Conservation (phyloP, 345 rosid species). For the Lepidium aucheri region DNA sequence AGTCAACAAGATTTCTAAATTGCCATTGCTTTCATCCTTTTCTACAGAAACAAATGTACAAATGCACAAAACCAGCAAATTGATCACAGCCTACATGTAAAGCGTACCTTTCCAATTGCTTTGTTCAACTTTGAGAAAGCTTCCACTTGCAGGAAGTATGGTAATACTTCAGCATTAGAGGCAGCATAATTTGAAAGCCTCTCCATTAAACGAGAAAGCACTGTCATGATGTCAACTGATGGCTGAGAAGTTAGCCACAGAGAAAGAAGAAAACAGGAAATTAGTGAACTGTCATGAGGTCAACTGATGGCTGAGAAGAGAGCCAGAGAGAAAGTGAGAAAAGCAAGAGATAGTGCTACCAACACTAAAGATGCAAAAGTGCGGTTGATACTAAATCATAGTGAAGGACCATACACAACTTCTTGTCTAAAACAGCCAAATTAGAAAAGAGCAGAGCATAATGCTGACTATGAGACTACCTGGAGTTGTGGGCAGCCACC, state of each 20-base stretch:
- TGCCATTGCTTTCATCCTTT: slow-evolving; percentile 11
- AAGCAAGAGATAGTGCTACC: neutral
- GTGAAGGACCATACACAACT: neutral
- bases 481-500: slow-evolving; percentile 97
- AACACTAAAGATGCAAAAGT: neutral
- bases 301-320: slow-evolving; percentile 72
- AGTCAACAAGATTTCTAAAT: neutral
- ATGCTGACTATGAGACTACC: slow-evolving; percentile 35
- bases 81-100: neutral
- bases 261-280: slow-evolving; percentile 4
- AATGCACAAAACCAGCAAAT: neutral
- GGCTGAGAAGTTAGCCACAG: slow-evolving; percentile 41
- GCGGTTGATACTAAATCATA: neutral
- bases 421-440: slow-evolving; percentile 2
- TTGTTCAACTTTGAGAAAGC: slow-evolving; percentile 94
- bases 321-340: slow-evolving; percentile 8
- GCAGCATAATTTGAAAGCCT: slow-evolving; percentile 96
- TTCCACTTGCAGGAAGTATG: slow-evolving; percentile 97
- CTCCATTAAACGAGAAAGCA: slow-evolving; percentile 95
- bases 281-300: slow-evolving; percentile 67
- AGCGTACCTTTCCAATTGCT: slow-evolving; percentile 90
- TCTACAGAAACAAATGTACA: neutral
- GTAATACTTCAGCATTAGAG: slow-evolving; percentile 75
- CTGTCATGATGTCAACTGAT: slow-evolving; percentile 94
- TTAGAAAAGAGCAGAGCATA: neutral